Evolutionary conservation across 345 rosid species (phyloP), one percentile per base, ranked within the genome.

Genomic region (Rhodamnia rubescens): DNA sequence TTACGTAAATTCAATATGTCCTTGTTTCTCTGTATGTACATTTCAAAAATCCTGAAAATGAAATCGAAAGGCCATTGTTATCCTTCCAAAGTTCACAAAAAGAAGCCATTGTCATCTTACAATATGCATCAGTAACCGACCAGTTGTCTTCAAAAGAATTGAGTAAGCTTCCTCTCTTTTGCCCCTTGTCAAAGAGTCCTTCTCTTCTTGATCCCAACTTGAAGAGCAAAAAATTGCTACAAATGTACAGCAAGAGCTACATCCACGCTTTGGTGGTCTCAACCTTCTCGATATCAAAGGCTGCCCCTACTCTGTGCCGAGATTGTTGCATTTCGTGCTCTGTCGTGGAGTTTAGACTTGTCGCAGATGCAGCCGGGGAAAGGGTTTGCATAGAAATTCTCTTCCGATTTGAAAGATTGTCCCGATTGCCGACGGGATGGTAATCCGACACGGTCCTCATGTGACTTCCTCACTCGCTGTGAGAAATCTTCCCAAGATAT

Each of bases 371-470:
- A 93, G 83, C 94, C 97, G 0, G 95, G 94, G 87, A 89, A 91
- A 85, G 97, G 97, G 86, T 95, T 93, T 36, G 96, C 98, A 16
- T 93, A 92, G 87, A 95, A 93, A 74, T 86, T 91, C 88, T 95
- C 95, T 87, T 95, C 94, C 7, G 55, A 52, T 84, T 88, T 94
- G 4, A 89, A 87, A 14, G 87, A 84, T 69, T 61, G 87, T 78
- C 92, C 92, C 15, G 89, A 84, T 55, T 61, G 75, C 86, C 98
- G 92, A 2, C 47, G 86, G 51, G 84, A 58, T 8, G 98, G 93
- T 52, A 90, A 91, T 87, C 96, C 98, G 53, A 86, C 88, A 61
- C 96, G 90, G n/a, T 91, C 85, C 64, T 82, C 27, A 74, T 96
- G 95, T 55, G 92, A 42, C 26, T 86, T 85, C 91, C 87, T 91